phyloP scores from a whole-genome alignment of 129 eudicot genomes.

The Pittosporum tobira region DNA sequence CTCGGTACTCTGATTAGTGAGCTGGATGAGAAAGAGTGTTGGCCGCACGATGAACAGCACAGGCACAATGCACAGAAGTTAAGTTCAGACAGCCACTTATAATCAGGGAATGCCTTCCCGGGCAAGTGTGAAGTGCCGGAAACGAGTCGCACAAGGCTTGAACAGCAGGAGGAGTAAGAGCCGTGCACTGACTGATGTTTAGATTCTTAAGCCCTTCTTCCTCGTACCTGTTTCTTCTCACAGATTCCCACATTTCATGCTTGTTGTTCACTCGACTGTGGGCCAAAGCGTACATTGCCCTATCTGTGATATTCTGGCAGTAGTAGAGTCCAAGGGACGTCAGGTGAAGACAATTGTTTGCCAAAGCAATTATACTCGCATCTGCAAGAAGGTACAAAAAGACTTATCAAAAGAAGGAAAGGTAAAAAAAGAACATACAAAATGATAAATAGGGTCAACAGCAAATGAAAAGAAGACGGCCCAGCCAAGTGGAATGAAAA shows the following conservation, averaged over 20 bases:
- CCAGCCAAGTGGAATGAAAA: too few species aligned
- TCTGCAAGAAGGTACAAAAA: slow-evolving; percentile 45
- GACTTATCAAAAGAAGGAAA: too few species aligned
- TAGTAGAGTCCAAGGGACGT: slow-evolving; percentile 80
- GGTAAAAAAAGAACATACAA: too few species aligned
- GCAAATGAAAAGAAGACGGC: neutral
- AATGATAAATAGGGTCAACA: neutral
- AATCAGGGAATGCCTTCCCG: slow-evolving; percentile 82
- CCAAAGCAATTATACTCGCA: slow-evolving; percentile 82
- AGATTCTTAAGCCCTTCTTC: slow-evolving; percentile 77
- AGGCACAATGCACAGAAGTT: slow-evolving; percentile 87
- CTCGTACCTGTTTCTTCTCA: slow-evolving; percentile 39
- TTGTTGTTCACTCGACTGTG: slow-evolving; percentile 66
- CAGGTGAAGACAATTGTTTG: slow-evolving; percentile 72
- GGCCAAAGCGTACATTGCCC: slow-evolving; percentile 80
- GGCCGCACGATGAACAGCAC: slow-evolving; percentile 48
- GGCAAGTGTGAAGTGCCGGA: slow-evolving; percentile 89
- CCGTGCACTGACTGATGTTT: slow-evolving; percentile 95
- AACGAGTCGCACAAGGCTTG: slow-evolving; percentile 84
- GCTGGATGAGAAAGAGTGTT: slow-evolving; percentile 37
- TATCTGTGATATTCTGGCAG: slow-evolving; percentile 80
- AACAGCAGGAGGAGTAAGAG: slow-evolving; percentile 93
- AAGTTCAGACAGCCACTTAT: slow-evolving; percentile 84
- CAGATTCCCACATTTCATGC: slow-evolving; percentile 47
- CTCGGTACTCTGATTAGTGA: slow-evolving; percentile 26